Conservation (phyloP, 192 early-diverging fungal genomes). For the Entomortierella beljakovae region DNA sequence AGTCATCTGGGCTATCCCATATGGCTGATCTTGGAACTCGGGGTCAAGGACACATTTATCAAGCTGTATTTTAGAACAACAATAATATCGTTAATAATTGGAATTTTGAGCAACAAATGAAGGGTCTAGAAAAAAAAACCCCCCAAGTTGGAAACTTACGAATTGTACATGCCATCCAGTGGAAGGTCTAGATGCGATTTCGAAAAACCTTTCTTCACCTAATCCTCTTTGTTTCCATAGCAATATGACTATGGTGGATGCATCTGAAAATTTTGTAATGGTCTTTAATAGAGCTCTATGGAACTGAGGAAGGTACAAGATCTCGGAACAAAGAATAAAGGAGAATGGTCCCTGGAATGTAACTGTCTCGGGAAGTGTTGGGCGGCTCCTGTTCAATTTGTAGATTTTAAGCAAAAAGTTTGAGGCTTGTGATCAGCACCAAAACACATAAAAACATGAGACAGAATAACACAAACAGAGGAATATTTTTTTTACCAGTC, state of each 20-base stretch:
- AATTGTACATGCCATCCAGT: slow-evolving; percentile 31
- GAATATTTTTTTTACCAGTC: slow-evolving; percentile 29
- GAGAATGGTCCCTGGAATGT: slow-evolving; percentile 36
- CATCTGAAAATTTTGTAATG: slow-evolving; percentile 35
- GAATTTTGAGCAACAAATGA: not conserved
- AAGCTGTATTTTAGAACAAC: not conserved
- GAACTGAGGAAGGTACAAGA: slow-evolving; percentile 43
- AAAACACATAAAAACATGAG: not conserved
- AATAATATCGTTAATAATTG: no score
- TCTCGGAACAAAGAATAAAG: slow-evolving; percentile 49
- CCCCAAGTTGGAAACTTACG: slow-evolving; percentile 11
- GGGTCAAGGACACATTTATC: slow-evolving; percentile 21
- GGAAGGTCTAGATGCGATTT: slow-evolving; percentile 12
- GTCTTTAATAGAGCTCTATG: slow-evolving; percentile 40
- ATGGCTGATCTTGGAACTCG: slow-evolving; percentile 42
- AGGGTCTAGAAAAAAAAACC: not conserved
- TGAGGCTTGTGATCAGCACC: no score
- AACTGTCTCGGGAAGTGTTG: slow-evolving; percentile 19
- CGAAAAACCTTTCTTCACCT: slow-evolving; percentile 52
- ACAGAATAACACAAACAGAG: not conserved
- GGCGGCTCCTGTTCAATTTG: slow-evolving; percentile 14
- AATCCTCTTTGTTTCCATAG: slow-evolving; percentile 48
- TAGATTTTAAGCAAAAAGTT: not conserved
- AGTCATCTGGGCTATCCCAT: slow-evolving; percentile 26
- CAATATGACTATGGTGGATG: slow-evolving; percentile 23